Conservation (phyloP, 2,329 filamentous ascomycete genomes). For the Triangularia verruculosa region DNA sequence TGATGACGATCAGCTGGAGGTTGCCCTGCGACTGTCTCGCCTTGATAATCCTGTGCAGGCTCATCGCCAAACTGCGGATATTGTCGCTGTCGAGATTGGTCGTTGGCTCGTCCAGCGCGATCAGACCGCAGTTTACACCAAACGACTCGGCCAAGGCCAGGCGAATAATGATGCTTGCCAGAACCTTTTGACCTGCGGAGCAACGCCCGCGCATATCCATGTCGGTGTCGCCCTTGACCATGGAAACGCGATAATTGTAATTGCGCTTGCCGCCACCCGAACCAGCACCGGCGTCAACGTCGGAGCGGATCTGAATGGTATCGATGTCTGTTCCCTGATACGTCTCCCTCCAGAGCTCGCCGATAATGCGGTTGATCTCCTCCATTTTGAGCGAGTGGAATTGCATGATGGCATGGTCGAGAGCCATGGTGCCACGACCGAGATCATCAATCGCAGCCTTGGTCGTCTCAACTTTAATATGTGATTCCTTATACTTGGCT, state of each 20-base stretch:
- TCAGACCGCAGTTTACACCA: conserved; percentile 90
- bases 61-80: conserved; percentile 82
- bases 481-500: conserved; percentile 75
- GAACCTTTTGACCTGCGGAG: conserved; percentile 92
- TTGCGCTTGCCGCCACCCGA: conserved; percentile 62
- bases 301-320: conserved; percentile 90
- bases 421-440: conserved; percentile 72
- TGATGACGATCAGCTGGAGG: conserved; percentile 98
- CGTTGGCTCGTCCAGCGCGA: conserved; percentile 95
- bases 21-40: conserved; percentile 81
- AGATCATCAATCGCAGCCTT: conserved; percentile 92
- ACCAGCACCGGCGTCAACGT: conserved; percentile 62
- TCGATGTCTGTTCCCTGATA: conserved; percentile 98
- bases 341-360: conserved; percentile 94
- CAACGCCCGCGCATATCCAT: conserved; percentile 99
- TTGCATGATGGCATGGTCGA: conserved; percentile 96
- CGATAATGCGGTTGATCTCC: conserved; percentile 91
- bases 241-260: conserved; percentile 97
- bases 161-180: conserved; percentile 96
- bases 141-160: conserved; percentile 95
- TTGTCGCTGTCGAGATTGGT: conserved; percentile 96
- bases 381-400: conserved; percentile 97
- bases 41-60: conserved; percentile 83
- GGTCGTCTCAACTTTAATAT: conserved; percentile 87
- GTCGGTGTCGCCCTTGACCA: conserved; percentile 95